These are phyloP conservation scores for Emericellopsis atlantica DNA, from an alignment of 2,329 filamentous ascomycete species.

Conservation along the genomic window DNA sequence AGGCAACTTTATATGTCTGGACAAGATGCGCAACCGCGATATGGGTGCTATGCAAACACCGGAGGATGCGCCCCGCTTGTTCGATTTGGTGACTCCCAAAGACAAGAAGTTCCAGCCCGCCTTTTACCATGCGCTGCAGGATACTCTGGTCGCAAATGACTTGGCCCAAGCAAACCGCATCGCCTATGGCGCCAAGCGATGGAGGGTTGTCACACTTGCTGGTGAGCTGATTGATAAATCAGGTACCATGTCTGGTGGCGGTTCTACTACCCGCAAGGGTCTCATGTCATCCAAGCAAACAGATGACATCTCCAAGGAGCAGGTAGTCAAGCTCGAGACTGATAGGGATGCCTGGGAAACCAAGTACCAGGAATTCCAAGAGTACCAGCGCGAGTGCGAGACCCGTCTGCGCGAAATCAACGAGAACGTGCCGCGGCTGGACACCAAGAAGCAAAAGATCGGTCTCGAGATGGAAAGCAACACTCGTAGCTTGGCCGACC, in stretches of 20 bases:
- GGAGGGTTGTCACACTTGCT: constrained; percentile 91
- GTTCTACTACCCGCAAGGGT: constrained; percentile 77
- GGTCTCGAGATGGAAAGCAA: constrained; percentile 79
- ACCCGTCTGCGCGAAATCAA: constrained; percentile 57
- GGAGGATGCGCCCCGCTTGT: constrained; percentile 82
- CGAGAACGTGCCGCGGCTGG: constrained; percentile 68
- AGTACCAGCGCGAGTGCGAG: constrained; percentile 73
- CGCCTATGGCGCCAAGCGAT: constrained; percentile 83
- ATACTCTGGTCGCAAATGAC: constrained; percentile 86
- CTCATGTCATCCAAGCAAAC: constrained; percentile 94
- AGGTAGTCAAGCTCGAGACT: constrained; percentile 74
- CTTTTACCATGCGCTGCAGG: constrained; percentile 90
- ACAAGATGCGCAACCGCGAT: constrained; percentile 71
- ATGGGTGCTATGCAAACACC: constrained; percentile 74
- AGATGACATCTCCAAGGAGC: constrained; percentile 76
- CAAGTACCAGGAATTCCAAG: constrained; percentile 73
- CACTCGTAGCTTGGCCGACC: constrained; percentile 71
- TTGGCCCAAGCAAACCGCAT: constrained; percentile 95
- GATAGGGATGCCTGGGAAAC: constrained; percentile 78
- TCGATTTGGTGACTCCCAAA: constrained; percentile 84
- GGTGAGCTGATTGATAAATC: constrained; percentile 96
- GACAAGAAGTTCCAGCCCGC: constrained; percentile 77
- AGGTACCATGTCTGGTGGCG: constrained; percentile 97
- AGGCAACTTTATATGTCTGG: constrained; percentile 92
- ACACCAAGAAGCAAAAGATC: constrained; percentile 87